Conservation (phyloP, 2,329 filamentous ascomycete genomes). For the Fusarium liriodendri region DNA sequence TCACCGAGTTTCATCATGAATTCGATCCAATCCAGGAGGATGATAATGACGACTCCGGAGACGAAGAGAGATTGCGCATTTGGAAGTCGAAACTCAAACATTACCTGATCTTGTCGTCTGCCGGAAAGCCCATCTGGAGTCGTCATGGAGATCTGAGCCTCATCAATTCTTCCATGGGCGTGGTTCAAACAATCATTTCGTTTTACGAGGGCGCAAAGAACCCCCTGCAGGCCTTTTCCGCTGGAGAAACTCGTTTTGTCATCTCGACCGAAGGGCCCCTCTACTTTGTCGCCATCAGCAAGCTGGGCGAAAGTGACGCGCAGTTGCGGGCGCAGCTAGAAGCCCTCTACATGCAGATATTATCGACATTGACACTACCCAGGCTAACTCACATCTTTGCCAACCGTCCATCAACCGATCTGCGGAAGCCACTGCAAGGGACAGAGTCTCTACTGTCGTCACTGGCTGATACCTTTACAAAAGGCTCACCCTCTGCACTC, state of each 20-base stretch:
- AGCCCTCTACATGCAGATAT: slow-evolving; percentile 96
- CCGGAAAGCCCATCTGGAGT: slow-evolving; percentile 97
- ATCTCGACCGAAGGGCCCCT: slow-evolving; percentile 86
- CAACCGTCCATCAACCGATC: slow-evolving; percentile 90
- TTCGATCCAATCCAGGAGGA: slow-evolving; percentile 79
- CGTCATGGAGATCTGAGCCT: slow-evolving; percentile 90
- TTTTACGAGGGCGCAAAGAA: slow-evolving; percentile 89
- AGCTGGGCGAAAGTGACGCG: slow-evolving; percentile 88
- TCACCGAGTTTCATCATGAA: slow-evolving; percentile 78
- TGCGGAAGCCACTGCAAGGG: slow-evolving; percentile 88
- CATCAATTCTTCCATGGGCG: slow-evolving; percentile 93
- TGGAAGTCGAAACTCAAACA: slow-evolving; percentile 98
- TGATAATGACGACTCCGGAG: slow-evolving; percentile 53
- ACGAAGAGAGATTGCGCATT: slow-evolving; percentile 71
- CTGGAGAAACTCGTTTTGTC: slow-evolving; percentile 88
- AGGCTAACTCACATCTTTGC: slow-evolving; percentile 88
- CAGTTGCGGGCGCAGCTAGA: slow-evolving; percentile 91
- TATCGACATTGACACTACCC: slow-evolving; percentile 93
- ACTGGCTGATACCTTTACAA: slow-evolving; percentile 92
- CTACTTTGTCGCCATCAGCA: slow-evolving; percentile 93
- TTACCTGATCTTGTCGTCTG: slow-evolving; percentile 94
- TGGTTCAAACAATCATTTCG: slow-evolving; percentile 97
- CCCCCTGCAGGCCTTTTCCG: slow-evolving; percentile 83
- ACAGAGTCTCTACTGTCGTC: slow-evolving; percentile 93
- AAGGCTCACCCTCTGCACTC: slow-evolving; percentile 88